Conservation (phyloP, 345 rosid genomes). For the Linum usitatissimum region DNA sequence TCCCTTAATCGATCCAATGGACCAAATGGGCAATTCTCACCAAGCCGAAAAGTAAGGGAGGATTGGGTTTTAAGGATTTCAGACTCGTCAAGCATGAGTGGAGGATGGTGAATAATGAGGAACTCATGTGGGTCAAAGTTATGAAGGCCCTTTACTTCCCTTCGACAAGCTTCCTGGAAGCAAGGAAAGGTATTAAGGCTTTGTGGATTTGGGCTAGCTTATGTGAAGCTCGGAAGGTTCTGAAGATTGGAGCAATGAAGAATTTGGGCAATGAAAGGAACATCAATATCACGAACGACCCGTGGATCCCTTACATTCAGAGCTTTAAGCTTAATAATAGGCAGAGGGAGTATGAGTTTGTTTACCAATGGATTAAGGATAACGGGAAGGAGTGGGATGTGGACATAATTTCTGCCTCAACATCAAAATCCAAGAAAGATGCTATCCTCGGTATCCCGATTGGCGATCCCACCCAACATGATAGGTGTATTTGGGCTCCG, state of each 20-base stretch:
- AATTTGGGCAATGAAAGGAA: not conserved
- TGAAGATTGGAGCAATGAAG: not conserved
- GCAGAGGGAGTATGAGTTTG: too few relatives aligned
- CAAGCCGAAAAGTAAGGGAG: not conserved
- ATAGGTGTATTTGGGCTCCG: not conserved
- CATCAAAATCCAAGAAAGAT: too few relatives aligned
- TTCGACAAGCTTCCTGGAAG: not conserved
- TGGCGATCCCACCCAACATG: too few relatives aligned
- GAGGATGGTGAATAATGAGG: not conserved
- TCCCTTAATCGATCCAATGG: not conserved
- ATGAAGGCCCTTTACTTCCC: not conserved
- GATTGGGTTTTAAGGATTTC: not conserved
- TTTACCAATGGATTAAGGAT: too few relatives aligned
- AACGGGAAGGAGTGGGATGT: too few relatives aligned
- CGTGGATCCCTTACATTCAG: not conserved
- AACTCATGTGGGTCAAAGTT: not conserved
- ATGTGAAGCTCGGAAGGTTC: not conserved
- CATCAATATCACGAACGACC: not conserved
- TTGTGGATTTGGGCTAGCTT: not conserved
- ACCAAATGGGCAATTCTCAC: not conserved
- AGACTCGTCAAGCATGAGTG: not conserved
- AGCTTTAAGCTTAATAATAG: too few relatives aligned
- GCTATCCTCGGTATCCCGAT: too few relatives aligned
- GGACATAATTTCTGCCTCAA: too few relatives aligned
- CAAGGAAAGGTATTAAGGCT: not conserved